Percentiles rank a stretch among this genome's conserved stretches.
These are phyloP conservation scores for Phallus indusiatus DNA, from an alignment of 768 basidiomycete species.

Conservation along the genomic window DNA sequence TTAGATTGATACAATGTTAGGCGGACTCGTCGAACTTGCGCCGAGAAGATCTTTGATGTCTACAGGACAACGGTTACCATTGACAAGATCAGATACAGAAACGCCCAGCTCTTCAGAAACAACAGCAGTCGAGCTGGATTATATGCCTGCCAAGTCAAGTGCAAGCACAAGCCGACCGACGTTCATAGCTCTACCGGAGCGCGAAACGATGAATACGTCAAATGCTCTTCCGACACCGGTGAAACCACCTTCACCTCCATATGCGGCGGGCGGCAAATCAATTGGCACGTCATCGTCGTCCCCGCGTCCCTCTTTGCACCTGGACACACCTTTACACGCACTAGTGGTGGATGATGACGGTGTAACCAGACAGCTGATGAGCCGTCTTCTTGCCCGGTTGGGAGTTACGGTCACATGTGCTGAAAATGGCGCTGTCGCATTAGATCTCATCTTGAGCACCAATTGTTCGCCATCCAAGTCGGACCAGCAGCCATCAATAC, in stretches of 20 bases:
- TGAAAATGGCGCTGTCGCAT: conserved; percentile 73
- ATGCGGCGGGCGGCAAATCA: not conserved
- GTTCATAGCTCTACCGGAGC: conserved; percentile 2
- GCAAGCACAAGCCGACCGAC: conserved; percentile 11
- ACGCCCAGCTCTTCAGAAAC: conserved; percentile 1
- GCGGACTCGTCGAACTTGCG: conserved; percentile 49
- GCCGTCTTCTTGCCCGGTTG: conserved; percentile 62
- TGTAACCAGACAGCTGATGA: conserved; percentile 74
- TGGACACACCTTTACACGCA: conserved; percentile 50
- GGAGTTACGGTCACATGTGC: conserved; percentile 74
- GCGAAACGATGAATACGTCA: not conserved
- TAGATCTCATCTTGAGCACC: conserved; percentile 56
- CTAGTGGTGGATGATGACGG: conserved; percentile 81
- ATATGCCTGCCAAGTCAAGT: conserved; percentile 9
- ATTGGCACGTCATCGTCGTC: not conserved
- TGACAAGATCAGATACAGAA: not conserved
- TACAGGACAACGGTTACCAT: not conserved
- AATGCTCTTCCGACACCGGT: not conserved
- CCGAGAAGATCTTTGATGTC: conserved; percentile 30
- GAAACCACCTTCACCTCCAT: not conserved
- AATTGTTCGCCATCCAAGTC: not conserved
- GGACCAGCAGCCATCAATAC: conserved; percentile 16
- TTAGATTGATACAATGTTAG: conserved; percentile 20
- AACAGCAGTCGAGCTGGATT: not conserved
- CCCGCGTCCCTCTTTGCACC: conserved; percentile 7